These are phyloP conservation scores for Cyberlindnera lachancei DNA, from an alignment of 805 yeast genomes.

Conservation along the genomic window DNA sequence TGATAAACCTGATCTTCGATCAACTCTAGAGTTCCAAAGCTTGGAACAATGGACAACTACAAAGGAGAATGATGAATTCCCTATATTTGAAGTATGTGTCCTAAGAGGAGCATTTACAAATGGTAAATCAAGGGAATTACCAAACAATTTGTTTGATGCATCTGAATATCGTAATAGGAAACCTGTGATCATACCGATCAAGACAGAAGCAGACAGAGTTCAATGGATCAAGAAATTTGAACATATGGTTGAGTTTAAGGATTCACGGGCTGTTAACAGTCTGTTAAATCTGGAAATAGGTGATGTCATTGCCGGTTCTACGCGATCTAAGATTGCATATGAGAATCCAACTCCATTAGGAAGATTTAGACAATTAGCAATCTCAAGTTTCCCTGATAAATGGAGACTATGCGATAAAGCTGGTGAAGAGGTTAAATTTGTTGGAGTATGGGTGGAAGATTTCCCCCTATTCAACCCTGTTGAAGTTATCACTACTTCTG, in stretches of 20 bases:
- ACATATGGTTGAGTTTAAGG: slow-evolving; percentile 26
- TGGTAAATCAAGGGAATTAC: slow-evolving; percentile 22
- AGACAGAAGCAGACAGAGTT: slow-evolving; percentile 28
- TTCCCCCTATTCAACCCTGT: slow-evolving; percentile 87
- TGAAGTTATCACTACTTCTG: slow-evolving; percentile 28
- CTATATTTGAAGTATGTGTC: slow-evolving; percentile 69
- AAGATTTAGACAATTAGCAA: slow-evolving; percentile 67
- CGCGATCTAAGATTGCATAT: slow-evolving; percentile 60
- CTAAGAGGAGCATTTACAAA: slow-evolving; percentile 35
- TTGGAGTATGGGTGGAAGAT: slow-evolving; percentile 80
- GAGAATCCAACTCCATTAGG: slow-evolving; percentile 97
- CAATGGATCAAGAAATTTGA: slow-evolving; percentile 37
- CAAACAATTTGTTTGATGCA: slow-evolving; percentile 32
- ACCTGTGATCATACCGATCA: slow-evolving; percentile 51
- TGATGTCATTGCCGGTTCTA: slow-evolving; percentile 72
- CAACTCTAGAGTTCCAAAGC: slow-evolving; percentile 31
- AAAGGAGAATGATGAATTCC: slow-evolving; percentile 38
- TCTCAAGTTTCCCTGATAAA: slow-evolving; percentile 41
- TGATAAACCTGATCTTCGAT: slow-evolving; percentile 90
- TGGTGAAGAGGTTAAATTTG: slow-evolving; percentile 31
- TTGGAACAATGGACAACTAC: slow-evolving; percentile 22
- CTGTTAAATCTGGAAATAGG: slow-evolving; percentile 46
- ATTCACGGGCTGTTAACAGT: slow-evolving; percentile 23
- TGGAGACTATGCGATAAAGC: no score
- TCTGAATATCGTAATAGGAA: slow-evolving; percentile 45